Evolutionary conservation across 2,329 filamentous ascomycete species (phyloP).

Genomic region (Aspergillus fumigatus): DNA sequence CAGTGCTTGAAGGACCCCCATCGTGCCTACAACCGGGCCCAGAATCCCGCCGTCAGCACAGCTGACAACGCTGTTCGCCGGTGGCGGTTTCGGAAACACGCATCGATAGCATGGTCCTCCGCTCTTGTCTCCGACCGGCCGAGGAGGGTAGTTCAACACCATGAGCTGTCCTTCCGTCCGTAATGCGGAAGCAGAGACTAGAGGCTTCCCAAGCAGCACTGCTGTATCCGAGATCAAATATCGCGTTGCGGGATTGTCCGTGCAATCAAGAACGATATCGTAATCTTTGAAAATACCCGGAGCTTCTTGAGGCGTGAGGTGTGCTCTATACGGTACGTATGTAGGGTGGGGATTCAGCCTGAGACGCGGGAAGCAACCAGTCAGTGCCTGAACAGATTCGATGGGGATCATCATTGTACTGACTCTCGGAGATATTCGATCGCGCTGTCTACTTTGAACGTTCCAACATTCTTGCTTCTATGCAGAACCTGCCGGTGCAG

Average conservation of each 20-base stretch:
- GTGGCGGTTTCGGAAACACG: conserved; percentile 82
- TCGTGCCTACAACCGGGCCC: conserved; percentile 85
- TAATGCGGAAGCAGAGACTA: conserved; percentile 86
- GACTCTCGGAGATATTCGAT: conserved; percentile 56
- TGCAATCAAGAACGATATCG: conserved; percentile 88
- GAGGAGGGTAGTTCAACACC: conserved; percentile 75
- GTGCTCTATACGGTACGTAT: conserved; percentile 59
- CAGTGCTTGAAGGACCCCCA: conserved; percentile 88
- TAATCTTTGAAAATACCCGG: conserved; percentile 63
- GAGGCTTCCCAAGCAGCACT: conserved; percentile 69
- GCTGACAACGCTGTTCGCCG: conserved; percentile 72
- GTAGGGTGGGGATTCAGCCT: conserved; percentile 69
- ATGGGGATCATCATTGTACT: conserved; percentile 9
- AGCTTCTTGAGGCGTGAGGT: conserved; percentile 67
- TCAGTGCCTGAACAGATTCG: conserved; percentile 6
- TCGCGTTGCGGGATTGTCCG: conserved; percentile 84
- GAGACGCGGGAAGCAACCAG: background rate
- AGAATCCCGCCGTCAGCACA: conserved; percentile 92
- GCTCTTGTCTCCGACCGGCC: conserved; percentile 49
- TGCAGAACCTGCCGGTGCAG: conserved; percentile 90
- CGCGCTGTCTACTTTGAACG: conserved; percentile 76
- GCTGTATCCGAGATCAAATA: conserved; percentile 92
- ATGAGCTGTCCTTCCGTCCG: conserved; percentile 87
- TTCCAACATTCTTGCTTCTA: conserved; percentile 63
- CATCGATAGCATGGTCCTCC: conserved; percentile 91